These are phyloP conservation scores for Avena atlantica DNA, from an alignment of 176 grass and related monocot genomes.

Conservation along the genomic window DNA sequence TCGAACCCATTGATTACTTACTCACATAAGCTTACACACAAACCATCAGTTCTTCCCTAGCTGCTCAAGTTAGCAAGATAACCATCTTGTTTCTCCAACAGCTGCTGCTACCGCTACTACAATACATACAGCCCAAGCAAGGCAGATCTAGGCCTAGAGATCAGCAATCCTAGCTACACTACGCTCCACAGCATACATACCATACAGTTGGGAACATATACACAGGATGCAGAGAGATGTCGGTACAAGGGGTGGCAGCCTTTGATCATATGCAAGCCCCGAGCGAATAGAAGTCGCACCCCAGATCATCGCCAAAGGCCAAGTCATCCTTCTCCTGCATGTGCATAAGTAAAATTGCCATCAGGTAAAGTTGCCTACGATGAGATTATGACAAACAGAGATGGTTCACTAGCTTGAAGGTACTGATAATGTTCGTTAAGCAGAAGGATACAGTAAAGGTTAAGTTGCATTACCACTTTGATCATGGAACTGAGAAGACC, in stretches of 20 bases:
- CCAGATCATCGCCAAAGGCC: constrained; percentile 65
- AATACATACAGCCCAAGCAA: constrained; percentile 40
- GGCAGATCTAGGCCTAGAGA: background rate
- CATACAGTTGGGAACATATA: background rate
- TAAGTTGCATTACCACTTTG: constrained; percentile 63
- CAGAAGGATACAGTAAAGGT: background rate
- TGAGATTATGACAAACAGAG: background rate
- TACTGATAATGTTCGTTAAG: background rate
- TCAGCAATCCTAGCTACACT: constrained; percentile 38
- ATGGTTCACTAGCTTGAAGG: background rate
- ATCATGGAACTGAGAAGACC: constrained; percentile 87
- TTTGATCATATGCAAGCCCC: constrained; percentile 74
- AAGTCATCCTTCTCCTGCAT: constrained; percentile 84
- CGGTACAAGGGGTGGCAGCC: background rate
- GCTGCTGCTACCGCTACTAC: constrained; percentile 14
- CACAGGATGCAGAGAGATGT: background rate
- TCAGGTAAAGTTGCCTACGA: background rate
- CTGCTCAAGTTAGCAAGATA: constrained; percentile 9
- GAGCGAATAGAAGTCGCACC: constrained; percentile 78
- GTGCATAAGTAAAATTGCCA: background rate
- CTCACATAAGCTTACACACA: constrained; percentile 37
- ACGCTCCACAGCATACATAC: constrained; percentile 38
- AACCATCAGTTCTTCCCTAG: constrained; percentile 5
- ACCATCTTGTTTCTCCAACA: constrained; percentile 1
- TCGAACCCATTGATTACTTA: background rate